These are phyloP conservation scores for Aureobasidium mangrovei DNA, from an alignment of 2,329 filamentous ascomycete genomes.

Conservation along the genomic window DNA sequence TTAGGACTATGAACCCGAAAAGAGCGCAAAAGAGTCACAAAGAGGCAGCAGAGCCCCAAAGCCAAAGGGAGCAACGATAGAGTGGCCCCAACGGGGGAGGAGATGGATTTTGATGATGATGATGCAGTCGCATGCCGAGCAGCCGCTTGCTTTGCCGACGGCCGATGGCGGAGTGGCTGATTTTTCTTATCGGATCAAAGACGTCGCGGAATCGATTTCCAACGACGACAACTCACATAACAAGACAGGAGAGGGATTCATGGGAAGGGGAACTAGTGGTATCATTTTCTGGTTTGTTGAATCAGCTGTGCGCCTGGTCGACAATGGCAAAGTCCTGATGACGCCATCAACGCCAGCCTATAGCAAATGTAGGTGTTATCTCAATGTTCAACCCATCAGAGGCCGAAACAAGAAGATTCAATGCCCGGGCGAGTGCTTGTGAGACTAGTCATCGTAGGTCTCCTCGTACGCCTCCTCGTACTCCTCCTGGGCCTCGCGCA, in stretches of 20 bases:
- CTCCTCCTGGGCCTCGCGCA: constrained; percentile 43
- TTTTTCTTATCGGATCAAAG: neutral
- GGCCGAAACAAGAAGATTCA: too few relatives aligned
- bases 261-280: neutral
- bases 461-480: constrained; percentile 45
- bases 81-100: neutral
- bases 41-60: too few relatives aligned
- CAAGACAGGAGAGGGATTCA: too few relatives aligned
- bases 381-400: too few relatives aligned
- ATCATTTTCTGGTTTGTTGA: neutral
- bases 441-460: constrained; percentile 25
- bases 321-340: too few relatives aligned
- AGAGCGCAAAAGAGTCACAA: too few relatives aligned
- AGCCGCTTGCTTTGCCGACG: neutral
- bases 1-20: too few relatives aligned
- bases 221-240: too few relatives aligned
- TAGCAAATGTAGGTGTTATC: too few relatives aligned
- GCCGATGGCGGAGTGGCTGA: constrained; percentile 1
- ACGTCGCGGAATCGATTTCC: neutral
- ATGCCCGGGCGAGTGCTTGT: neutral
- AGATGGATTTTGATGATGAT: neutral
- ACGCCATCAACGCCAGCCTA: too few relatives aligned
- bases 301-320: too few relatives aligned
- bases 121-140: neutral
- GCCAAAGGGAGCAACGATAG: neutral